Evolutionary conservation across 23 red algal genomes (phyloP).

Genomic region (Pyropia yezoensis): DNA sequence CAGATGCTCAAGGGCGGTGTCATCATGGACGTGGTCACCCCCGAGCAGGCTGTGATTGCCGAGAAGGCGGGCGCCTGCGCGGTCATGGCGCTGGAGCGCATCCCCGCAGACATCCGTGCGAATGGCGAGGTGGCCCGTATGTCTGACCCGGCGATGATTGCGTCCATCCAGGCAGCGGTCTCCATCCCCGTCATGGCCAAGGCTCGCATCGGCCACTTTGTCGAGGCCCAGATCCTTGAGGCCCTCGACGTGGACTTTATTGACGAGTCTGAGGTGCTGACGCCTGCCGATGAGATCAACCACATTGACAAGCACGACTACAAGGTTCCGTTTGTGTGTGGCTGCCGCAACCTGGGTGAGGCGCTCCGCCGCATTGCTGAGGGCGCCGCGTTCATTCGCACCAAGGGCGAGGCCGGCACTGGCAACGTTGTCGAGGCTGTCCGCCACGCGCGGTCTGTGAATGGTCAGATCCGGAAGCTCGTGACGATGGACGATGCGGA

Average conservation of each 20-base stretch:
- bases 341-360: slow-evolving; percentile 95
- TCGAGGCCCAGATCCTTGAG: slow-evolving; percentile 98
- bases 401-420: slow-evolving; percentile 98
- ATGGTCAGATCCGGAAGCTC: slow-evolving; percentile 66
- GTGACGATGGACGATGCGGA: slow-evolving; percentile 83
- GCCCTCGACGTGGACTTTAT: slow-evolving; percentile 92
- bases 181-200: slow-evolving; percentile 99
- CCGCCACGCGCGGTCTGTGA: slow-evolving; percentile 81
- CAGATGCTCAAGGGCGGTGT: slow-evolving; percentile 99
- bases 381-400: slow-evolving; percentile 98
- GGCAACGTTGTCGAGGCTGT: slow-evolving; percentile 98
- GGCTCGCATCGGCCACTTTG: slow-evolving; percentile 97
- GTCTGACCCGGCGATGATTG: slow-evolving; percentile 89
- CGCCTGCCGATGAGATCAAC: slow-evolving; percentile 92
- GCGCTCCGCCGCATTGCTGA: slow-evolving; percentile 87
- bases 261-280: slow-evolving; percentile 96
- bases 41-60: slow-evolving; percentile 87
- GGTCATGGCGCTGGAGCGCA: slow-evolving; percentile 98
- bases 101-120: slow-evolving; percentile 93
- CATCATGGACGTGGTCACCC: slow-evolving; percentile 99
- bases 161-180: slow-evolving; percentile 76
- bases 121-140: slow-evolving; percentile 88
- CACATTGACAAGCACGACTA: slow-evolving; percentile 98
- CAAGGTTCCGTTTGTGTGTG: slow-evolving; percentile 95
- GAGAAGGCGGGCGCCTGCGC: slow-evolving; percentile 95